Base-by-base conservation (phyloP, 257 asterid genomes). In the Pogostemon cablin region DNA sequence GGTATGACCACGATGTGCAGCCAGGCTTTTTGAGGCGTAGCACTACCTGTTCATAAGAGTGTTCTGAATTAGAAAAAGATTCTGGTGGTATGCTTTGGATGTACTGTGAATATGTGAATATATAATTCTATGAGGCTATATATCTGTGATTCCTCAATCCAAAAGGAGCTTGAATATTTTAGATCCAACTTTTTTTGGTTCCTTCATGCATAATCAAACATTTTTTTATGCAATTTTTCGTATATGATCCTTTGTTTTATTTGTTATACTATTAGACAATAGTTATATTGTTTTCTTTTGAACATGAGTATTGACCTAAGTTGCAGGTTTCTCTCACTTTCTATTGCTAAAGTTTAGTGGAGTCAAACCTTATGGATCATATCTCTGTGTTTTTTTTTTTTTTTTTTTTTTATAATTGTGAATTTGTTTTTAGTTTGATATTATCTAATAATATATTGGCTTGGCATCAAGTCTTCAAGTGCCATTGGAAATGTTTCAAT, bases 1-100 rank as follows among this genome's bases (percentile, higher is more conserved):
- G 92, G 98, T 86, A 81, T 75, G 87, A 70, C 79, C 56, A 62
- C 53, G 44, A 67, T 69, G 46, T 7, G 11, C 65, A 53, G 69
- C 49, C 43, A 4, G 69, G 35, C 75, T 69, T 78, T 64, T 67
- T 41, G 37, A 46, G 68, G 42, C 65, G 67, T 72, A 63, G 41
- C 41, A 25, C n/a, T 46, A 62, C 61, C 54, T 73, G 17, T 68
- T 57, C 41, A 32, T 57, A 41, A 40, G 42, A 9, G 10, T 74
- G 57, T 49, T 46, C 42, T 72, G 11, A 53, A 37, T 68, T 75
- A 25, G 58, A 49, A 39, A 52, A 64, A 58, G 5, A 32, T 68
- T 72, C 53, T 71, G 41, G 53, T 68, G 10, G 65, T 68, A 12
- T 62, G 25, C 42, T 61, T 52, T 47, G 48, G 8, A 63, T 62